Percentiles rank a stretch among this genome's conserved stretches.
Conservation (phyloP, 495 filamentous ascomycete species). For the Penicillium canariense region DNA sequence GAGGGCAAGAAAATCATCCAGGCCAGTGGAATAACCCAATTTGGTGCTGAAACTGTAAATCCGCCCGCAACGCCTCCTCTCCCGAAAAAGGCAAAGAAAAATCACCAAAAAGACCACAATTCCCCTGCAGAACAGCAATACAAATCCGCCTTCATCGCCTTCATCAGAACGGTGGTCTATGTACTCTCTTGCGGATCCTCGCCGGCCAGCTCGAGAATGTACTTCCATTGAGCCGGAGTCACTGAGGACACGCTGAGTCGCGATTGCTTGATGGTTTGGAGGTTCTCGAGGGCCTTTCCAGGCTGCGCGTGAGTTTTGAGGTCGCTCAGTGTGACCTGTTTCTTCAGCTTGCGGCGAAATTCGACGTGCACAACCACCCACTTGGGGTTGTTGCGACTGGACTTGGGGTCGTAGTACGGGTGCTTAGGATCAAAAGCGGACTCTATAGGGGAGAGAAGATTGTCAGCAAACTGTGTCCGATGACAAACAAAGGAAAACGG, state of each 20-base stretch:
- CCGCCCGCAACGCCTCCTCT: neutral
- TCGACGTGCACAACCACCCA: slow-evolving; percentile 89
- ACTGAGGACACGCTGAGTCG: slow-evolving; percentile 85
- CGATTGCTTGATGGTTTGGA: slow-evolving; percentile 78
- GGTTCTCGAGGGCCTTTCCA: slow-evolving; percentile 66
- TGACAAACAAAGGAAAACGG: neutral
- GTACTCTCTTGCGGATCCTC: slow-evolving; percentile 15
- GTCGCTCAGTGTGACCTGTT: slow-evolving; percentile 68
- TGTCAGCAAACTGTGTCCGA: slow-evolving; percentile 6
- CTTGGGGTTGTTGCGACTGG: slow-evolving; percentile 69
- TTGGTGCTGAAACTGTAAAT: neutral
- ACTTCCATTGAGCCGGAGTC: slow-evolving; percentile 71
- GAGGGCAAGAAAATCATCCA: neutral
- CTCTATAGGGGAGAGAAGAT: slow-evolving; percentile 35
- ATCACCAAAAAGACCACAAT: neutral
- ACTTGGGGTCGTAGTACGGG: slow-evolving; percentile 81
- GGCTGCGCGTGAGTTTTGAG: slow-evolving; percentile 60
- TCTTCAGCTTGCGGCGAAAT: slow-evolving; percentile 76
- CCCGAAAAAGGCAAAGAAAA: neutral
- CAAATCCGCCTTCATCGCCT: neutral
- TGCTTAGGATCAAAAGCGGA: slow-evolving; percentile 73
- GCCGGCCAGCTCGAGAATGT: slow-evolving; percentile 56
- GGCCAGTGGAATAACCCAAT: neutral
- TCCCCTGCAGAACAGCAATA: neutral
- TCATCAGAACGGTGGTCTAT: neutral